Percentiles rank a stretch among this genome's conserved stretches.
Conservation (phyloP, 768 basidiomycete genomes). For the Cyclocybe cylindracea region DNA sequence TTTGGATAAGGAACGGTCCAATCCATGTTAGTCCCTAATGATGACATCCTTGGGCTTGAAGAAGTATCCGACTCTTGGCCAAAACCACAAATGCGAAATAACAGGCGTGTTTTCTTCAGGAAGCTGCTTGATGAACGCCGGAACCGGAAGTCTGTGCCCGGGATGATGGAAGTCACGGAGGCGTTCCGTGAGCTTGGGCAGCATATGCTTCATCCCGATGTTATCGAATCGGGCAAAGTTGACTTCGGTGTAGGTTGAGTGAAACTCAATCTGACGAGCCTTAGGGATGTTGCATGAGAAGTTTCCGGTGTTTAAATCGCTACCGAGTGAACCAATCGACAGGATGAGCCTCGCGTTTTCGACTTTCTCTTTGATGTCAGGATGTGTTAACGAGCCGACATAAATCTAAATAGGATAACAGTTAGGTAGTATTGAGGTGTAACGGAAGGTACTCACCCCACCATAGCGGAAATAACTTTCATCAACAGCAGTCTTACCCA, state of each 20-base stretch:
- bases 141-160: conserved; percentile 44
- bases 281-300: conserved; percentile 71
- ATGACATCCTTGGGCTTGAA: conserved; percentile 72
- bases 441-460: conserved; percentile 43
- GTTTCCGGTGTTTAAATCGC: conserved; percentile 85
- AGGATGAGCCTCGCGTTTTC: conserved; percentile 73
- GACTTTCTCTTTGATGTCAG: conserved; percentile 63
- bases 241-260: conserved; percentile 68
- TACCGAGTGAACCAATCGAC: conserved; percentile 65
- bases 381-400: conserved; percentile 65
- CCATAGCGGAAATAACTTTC: conserved; percentile 73
- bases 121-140: conserved; percentile 36
- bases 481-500: conserved; percentile 73
- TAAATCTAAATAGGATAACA: conserved; percentile 51
- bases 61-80: conserved; percentile 74
- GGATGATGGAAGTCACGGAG: conserved; percentile 37
- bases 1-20: too few species aligned
- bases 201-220: conserved; percentile 71
- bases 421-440: background rate
- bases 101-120: conserved; percentile 46
- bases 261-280: conserved; percentile 64
- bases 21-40: too few species aligned
- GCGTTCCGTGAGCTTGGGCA: conserved; percentile 63
- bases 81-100: conserved; percentile 79
- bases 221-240: conserved; percentile 58